Base-by-base conservation (phyloP, 176 grass and related monocot genomes). In the Carex kokanica region DNA sequence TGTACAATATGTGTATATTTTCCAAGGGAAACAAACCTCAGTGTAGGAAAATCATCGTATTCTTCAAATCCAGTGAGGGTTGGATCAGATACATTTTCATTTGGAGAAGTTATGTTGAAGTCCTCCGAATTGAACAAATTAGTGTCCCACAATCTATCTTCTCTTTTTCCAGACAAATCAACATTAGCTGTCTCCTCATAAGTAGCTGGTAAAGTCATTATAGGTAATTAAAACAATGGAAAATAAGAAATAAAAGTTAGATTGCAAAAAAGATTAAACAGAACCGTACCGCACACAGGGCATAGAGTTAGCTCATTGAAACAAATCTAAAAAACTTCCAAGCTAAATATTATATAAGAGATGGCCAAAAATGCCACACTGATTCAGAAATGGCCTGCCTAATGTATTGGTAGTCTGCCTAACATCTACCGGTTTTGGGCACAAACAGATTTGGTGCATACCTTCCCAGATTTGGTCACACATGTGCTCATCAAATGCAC, bases 1-100 rank as follows among this genome's bases (percentile, higher is more conserved):
- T 77, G 47, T 75, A 75, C 23, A 27, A 21, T 27, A 54, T 77
- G 23, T 77, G 49, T 77, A 77, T 77, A 52, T 55, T 53, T 77
- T 77, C n/a, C 24, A 49, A 82, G 60, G 45, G 41, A 82, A 82
- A 82, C 60, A 61, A 81, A 82, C 80, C 80, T 82, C 32, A 53
- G 13, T 63, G 80, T 64, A 53, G 60, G 41, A 67, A 66, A 82
- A 51, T 51, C 80, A 67, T 82, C 8, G 6, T 82, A 43, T 27
- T 67, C 80, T 49, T 67, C 61, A 82, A 53, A 82, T 49, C 59
- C 61, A 67, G 38, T 64, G 61, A 63, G 20, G 60, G 24, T 41
- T 51, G 62, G 56, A 82, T 65, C 80, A 82, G 53, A 82, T 52
- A 14, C 24, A 66, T 66, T 52, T 29, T 82, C 25, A 61, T 66